Percentiles rank a stretch among this genome's conserved stretches.
Conservation (phyloP, 805 yeast species). For the Yueomyces sinensis region DNA sequence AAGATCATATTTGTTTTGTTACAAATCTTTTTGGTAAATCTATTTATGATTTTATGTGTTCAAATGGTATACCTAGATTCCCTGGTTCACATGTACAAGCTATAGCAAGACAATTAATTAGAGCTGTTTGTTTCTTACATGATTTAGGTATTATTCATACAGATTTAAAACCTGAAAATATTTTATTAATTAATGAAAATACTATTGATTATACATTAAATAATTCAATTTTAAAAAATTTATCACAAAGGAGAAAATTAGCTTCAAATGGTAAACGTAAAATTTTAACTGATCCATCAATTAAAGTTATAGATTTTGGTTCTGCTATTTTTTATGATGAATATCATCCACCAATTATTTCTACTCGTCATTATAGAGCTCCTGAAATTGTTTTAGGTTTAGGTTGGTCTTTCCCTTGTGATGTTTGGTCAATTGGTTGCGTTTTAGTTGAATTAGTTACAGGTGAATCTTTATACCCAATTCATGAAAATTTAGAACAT, state of each 20-base stretch:
- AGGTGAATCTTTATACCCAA: slow-evolving; percentile 89
- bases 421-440: slow-evolving; percentile 94
- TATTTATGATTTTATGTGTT: slow-evolving; percentile 79
- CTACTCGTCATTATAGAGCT: slow-evolving; percentile 93
- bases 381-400: slow-evolving; percentile 89
- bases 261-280: slow-evolving; percentile 23
- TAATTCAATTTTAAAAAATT: slow-evolving; percentile 6
- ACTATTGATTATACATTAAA: slow-evolving; percentile 15
- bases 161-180: slow-evolving; percentile 93
- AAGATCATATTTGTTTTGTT: slow-evolving; percentile 88
- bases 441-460: slow-evolving; percentile 80
- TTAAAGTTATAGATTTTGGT: slow-evolving; percentile 94
- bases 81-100: slow-evolving; percentile 91
- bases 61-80: slow-evolving; percentile 74
- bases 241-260: slow-evolving; percentile 18
- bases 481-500: slow-evolving; percentile 91
- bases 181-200: slow-evolving; percentile 35
- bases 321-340: slow-evolving; percentile 90
- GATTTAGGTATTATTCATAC: slow-evolving; percentile 87
- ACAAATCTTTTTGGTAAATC: slow-evolving; percentile 79
- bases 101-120: slow-evolving; percentile 69
- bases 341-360: slow-evolving; percentile 81
- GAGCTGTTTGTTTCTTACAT: slow-evolving; percentile 81
- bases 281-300: slow-evolving; percentile 56
- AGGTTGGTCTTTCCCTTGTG: slow-evolving; percentile 98